phyloP scores from a whole-genome alignment of 1,284 basidiomycete genomes.

The Fomitopsis palustris region DNA sequence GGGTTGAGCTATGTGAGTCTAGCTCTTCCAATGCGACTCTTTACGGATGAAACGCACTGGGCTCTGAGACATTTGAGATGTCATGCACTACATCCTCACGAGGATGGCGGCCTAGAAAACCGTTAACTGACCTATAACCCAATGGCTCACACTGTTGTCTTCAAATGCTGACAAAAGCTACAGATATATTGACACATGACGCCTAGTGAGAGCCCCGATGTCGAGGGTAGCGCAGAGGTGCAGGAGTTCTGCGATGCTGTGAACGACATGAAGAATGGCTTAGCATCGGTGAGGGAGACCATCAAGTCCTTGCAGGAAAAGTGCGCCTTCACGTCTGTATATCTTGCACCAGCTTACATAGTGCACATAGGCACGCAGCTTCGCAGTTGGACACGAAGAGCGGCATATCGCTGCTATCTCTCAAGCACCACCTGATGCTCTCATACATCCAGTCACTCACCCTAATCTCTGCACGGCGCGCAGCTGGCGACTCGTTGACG shows the following conservation, averaged over 20 bases:
- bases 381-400: slow-evolving; percentile 62
- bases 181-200: not conserved
- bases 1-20: not conserved
- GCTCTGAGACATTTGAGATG: slow-evolving; percentile 71
- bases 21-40: not conserved
- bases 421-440: slow-evolving; percentile 85
- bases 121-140: slow-evolving; percentile 64
- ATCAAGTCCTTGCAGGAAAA: slow-evolving; percentile 52
- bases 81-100: slow-evolving; percentile 67
- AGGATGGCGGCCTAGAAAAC: slow-evolving; percentile 86
- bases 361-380: slow-evolving; percentile 27
- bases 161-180: not conserved
- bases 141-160: not conserved
- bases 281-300: slow-evolving; percentile 57
- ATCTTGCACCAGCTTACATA: not conserved
- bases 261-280: slow-evolving; percentile 61
- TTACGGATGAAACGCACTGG: slow-evolving; percentile 82
- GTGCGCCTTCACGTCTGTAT: slow-evolving; percentile 32
- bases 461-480: slow-evolving; percentile 69
- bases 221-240: slow-evolving; percentile 11
- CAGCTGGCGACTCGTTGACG: slow-evolving; percentile 58
- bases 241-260: slow-evolving; percentile 39
- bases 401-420: slow-evolving; percentile 87
- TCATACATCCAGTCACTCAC: slow-evolving; percentile 88
- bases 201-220: slow-evolving; percentile 5